These are phyloP conservation scores for Taxawa tesnikishii DNA, from an alignment of 2,329 filamentous ascomycete species.

Conservation along the genomic window DNA sequence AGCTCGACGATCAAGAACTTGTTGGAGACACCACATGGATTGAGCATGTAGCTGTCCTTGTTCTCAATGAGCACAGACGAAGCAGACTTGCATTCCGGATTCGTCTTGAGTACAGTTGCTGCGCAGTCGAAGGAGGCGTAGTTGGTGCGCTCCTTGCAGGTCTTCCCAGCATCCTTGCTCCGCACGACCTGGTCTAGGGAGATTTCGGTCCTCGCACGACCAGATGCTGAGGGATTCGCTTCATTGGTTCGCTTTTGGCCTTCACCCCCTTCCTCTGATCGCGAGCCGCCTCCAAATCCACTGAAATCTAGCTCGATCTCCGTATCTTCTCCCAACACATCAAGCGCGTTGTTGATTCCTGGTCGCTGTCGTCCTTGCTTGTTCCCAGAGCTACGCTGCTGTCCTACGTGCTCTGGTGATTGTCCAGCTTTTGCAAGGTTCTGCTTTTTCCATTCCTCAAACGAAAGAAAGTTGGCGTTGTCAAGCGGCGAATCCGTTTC, in stretches of 20 bases:
- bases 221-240: slow-evolving; percentile 2
- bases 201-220: slow-evolving; percentile 1
- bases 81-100: slow-evolving; percentile 71
- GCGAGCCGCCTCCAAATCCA: slow-evolving; percentile 40
- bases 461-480: slow-evolving; percentile 80
- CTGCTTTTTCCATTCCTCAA: slow-evolving; percentile 96
- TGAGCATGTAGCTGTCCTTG: slow-evolving; percentile 97
- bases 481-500: slow-evolving; percentile 57
- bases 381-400: slow-evolving; percentile 33
- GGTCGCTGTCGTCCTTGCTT: slow-evolving; percentile 38
- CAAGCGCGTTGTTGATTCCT: slow-evolving; percentile 54
- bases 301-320: slow-evolving; percentile 70
- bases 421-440: slow-evolving; percentile 80
- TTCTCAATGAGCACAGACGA: slow-evolving; percentile 89
- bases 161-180: slow-evolving; percentile 90
- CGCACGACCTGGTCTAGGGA: slow-evolving; percentile 33
- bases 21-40: slow-evolving; percentile 74
- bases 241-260: slow-evolving; percentile 2
- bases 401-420: slow-evolving; percentile 54
- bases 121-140: slow-evolving; percentile 97
- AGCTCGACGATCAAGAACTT: slow-evolving; percentile 94
- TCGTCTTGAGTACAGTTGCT: slow-evolving; percentile 84
- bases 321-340: slow-evolving; percentile 72
- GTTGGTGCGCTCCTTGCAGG: slow-evolving; percentile 94
- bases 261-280: slow-evolving; percentile 1